Evolutionary conservation across 2,329 filamentous ascomycete species (phyloP), one percentile per base, ranked within the genome.

Genomic region (Grosmannia clavigera): DNA sequence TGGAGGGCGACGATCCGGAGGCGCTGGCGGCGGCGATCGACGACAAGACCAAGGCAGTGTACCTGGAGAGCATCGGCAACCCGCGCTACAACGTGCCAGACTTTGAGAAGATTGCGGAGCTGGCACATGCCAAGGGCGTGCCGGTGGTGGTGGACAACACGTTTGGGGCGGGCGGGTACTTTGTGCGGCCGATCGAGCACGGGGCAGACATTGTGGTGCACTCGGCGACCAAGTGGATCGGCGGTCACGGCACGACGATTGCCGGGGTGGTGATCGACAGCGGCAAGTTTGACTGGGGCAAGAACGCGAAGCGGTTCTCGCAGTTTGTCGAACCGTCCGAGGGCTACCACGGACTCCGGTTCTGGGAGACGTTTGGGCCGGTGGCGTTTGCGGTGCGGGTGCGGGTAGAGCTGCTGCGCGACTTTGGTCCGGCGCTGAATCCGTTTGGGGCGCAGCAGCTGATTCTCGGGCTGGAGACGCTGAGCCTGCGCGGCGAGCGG

Each of bases 171-270:
- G 92, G 92, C 61, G 92, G 92, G 57, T 96, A 89, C 79, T 95
- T 90, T 72, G 78, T 86, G 66, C 84, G 87, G 7, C 92, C 92
- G 50, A 92, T 96, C 67, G 86, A 92, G 29, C 88, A 95, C 72
- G 92, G 92, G 60, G 92, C 89, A 64, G 92, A 96, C 70, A 96
- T 96, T 62, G 87, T 96, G 58, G 89, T 96, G 29, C 91, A 96
- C 79, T 94, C 88, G 48, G 91, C 91, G 12, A 96, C 92, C 61
- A 96, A 96, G 75, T 96, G 92, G 92, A 96, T 97, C 64, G 92
- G 92, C 61, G 92, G 92, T 51, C 92, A 97, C 73, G 92, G 92
- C 63, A 95, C 92, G 50, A 96, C 92, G 31, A 88, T 96, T 65
- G 92, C 81, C 61, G 92, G 92, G 63, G 81, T 96, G 52, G 81